Evolutionary conservation across 129 eudicot species (phyloP).

Genomic region (Flaveria trinervia): DNA sequence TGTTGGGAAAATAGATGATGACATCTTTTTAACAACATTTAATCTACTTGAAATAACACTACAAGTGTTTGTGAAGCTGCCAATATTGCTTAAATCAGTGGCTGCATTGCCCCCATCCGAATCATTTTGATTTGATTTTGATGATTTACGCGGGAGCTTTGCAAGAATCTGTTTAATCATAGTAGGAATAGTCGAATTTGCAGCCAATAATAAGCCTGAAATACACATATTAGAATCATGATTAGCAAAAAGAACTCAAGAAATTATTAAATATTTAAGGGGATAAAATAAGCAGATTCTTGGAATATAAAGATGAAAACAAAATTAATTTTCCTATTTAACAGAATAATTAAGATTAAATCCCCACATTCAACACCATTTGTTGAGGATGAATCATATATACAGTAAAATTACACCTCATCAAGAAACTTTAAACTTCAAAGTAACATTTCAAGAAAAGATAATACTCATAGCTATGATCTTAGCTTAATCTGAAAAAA

Average conservation of each 20-base stretch:
- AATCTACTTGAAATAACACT: constrained; percentile 58
- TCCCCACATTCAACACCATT: neutral
- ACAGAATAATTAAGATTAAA: constrained; percentile 7
- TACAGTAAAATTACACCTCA: constrained; percentile 3
- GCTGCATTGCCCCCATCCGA: constrained; percentile 43
- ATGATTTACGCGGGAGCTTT: constrained; percentile 64
- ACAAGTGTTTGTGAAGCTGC: constrained; percentile 57
- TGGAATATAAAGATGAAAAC: constrained; percentile 8
- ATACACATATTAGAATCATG: constrained; percentile 19
- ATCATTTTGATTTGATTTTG: constrained; percentile 51
- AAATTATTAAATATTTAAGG: neutral
- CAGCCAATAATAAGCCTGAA: constrained; percentile 42
- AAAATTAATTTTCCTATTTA: neutral
- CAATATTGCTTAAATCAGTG: constrained; percentile 39
- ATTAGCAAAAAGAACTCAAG: constrained; percentile 7
- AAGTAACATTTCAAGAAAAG: constrained; percentile 11
- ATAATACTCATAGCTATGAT: constrained; percentile 1
- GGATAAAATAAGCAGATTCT: neutral
- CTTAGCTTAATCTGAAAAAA: constrained; percentile 2
- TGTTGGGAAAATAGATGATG: constrained; percentile 69
- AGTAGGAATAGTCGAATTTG: constrained; percentile 45
- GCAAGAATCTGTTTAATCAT: constrained; percentile 77
- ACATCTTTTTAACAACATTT: constrained; percentile 65
- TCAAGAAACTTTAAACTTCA: neutral
- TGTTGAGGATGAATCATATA: constrained; percentile 2